Percentiles rank a stretch among this genome's conserved stretches.
Conservation (phyloP, 495 filamentous ascomycete genomes). For the Penicillium bialowiezense region DNA sequence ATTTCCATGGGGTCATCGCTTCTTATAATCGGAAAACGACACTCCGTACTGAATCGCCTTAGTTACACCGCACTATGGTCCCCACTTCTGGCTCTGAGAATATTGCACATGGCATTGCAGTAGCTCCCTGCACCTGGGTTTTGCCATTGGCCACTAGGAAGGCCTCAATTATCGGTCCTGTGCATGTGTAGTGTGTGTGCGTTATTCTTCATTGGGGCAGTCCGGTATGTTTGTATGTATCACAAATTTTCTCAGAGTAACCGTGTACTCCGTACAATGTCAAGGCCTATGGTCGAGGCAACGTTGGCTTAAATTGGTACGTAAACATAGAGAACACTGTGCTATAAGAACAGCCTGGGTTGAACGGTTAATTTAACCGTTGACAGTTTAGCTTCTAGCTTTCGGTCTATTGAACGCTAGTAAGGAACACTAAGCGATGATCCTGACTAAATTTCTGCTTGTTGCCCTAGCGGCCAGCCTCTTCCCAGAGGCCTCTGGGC, state of each 20-base stretch:
- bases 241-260: not conserved
- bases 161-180: not conserved
- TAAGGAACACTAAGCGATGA: conserved; percentile 10
- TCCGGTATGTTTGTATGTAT: not conserved
- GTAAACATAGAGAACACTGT: too few species aligned
- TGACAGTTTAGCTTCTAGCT: too few species aligned
- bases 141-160: conserved; percentile 4
- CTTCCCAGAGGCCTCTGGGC: conserved; percentile 3
- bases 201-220: not conserved
- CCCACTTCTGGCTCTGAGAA: too few species aligned
- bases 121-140: not conserved
- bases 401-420: too few species aligned
- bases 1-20: not conserved
- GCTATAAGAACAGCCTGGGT: too few species aligned
- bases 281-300: not conserved
- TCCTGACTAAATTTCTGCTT: conserved; percentile 12
- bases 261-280: too few species aligned
- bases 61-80: too few species aligned
- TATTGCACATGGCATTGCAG: conserved; percentile 2
- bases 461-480: conserved; percentile 11
- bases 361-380: too few species aligned
- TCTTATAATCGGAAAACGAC: too few species aligned
- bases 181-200: not conserved
- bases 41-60: too few species aligned
- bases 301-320: not conserved